Evolutionary conservation across 169 alveolate genomes (phyloP), one percentile per base, ranked within the genome.

Genomic region (Plasmodium cynomolgi): DNA sequence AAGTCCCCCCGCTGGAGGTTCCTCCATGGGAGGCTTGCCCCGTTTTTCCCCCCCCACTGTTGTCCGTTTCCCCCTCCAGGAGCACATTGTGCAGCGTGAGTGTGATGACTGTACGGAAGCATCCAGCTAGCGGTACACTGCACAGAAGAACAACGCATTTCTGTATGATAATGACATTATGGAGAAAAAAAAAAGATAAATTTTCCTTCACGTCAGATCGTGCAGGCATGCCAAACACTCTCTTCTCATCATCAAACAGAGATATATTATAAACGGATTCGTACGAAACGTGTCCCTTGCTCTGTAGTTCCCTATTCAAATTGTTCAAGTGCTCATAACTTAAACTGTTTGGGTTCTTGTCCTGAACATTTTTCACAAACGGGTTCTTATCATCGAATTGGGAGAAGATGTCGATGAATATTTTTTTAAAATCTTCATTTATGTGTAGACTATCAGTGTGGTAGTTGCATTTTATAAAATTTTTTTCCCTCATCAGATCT

Each of bases 191-290:
- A 74, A 85, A 85, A 20, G 13, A 74, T 9, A 85, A 2, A 33
- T 17, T 50, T 50, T 85, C 93, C 15, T 85, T 74, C 15, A 75
- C 84, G 62, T 85, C 62, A 4, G 93, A 74, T 75, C 93, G 79
- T 44, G 47, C 26, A 9, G 93, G 93, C 29, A 85, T 34, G 6
- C 81, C 85, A 47, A 74, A 50, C 37, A 85, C 33, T 54, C 62
- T 75, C 23, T 74, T 44, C 7, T 41, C 84, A 33, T 50, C 84
- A 74, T 85, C 81, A 74, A 74, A 50, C 17, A 85, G 68, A 29
- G 72, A 47, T 3, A 75, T 34, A 17, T 75, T 85, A 54, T 85
- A 85, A 44, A 33, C 29, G 4, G 47, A 33, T 74, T 74, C 79
- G 29, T 50, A 50, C 17, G 84, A 47, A 26, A 74, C 37, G 39